Evolutionary conservation across 495 filamentous ascomycete species (phyloP), one percentile per base, ranked within the genome.

Genomic region (Hypomontagnella submonticulosa): DNA sequence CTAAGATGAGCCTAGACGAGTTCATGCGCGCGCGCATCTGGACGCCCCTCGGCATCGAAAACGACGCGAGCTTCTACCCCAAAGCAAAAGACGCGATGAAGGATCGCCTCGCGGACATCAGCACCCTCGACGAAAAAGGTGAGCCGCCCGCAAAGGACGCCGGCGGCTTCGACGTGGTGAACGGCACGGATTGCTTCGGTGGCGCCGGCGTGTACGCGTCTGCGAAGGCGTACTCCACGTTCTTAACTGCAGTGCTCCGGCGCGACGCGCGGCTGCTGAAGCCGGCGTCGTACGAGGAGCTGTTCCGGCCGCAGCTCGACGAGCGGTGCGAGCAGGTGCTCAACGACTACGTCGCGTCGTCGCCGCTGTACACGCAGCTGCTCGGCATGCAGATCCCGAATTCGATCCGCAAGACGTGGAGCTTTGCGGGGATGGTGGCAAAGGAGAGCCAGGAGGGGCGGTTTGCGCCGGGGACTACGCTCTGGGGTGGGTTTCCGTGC

Each of bases 241-340:
- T 88, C 8, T 70, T 88, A 47, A 77, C 74, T 13, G 79, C 76
- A 2, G 34, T 70, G 40, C 65, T 89, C 18, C 61, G 63, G 3
- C 76, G 79, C 49, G 81, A 85, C 57, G 75, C 75, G 19, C 75
- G 71, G 42, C 56, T 87, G n/a, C 70, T 86, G 4, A 75, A 74
- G 48, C 54, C 72, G 4, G 56, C 64, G 18, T 82, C 78, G 13
- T 77, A 80, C 12, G 76, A 80, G 5, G 69, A 77, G 59, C 83
- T 89, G 75, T 87, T 88, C 67, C 60, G 71, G 18, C 75, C 82
- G 34, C 82, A 84, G 51, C 71, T 87, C 30, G 66, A 76, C 11
- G 73, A 75, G 46, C 32, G 9, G n/a, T 53, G 46, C 18, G 67
- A 70, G 30, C 44, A 66, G 23, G 16, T 23, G 0, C 40, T 70